Conservation (phyloP, 352 stramenopile genomes). For the Globisporangium iwayamae region DNA sequence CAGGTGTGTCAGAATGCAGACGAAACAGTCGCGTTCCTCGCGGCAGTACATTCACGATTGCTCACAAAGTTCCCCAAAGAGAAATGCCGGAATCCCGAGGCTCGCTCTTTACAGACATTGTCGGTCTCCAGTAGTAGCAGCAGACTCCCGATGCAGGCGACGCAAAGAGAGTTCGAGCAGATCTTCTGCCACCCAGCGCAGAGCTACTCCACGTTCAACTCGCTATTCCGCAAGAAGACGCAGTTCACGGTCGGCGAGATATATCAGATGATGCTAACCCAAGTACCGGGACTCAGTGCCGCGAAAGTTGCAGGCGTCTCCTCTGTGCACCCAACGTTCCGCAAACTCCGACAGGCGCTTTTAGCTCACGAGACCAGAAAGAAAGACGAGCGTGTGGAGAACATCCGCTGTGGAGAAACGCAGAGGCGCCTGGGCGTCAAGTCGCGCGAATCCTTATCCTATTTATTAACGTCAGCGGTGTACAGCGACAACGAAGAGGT, state of each 20-base stretch:
- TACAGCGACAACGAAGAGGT: slow-evolving; percentile 26
- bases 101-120: background rate
- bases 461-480: slow-evolving; percentile 31
- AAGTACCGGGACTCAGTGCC: slow-evolving; percentile 57
- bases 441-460: slow-evolving; percentile 24
- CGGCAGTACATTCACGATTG: slow-evolving; percentile 58
- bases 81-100: slow-evolving; percentile 35
- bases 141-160: slow-evolving; percentile 11
- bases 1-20: slow-evolving; percentile 73
- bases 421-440: slow-evolving; percentile 47
- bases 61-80: slow-evolving; percentile 46
- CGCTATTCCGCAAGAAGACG: slow-evolving; percentile 69
- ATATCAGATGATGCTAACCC: slow-evolving; percentile 84
- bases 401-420: slow-evolving; percentile 43
- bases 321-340: slow-evolving; percentile 45
- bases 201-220: slow-evolving; percentile 61
- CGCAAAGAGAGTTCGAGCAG: slow-evolving; percentile 16
- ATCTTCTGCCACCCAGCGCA: slow-evolving; percentile 50
- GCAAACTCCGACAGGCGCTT: slow-evolving; percentile 39
- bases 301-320: slow-evolving; percentile 47
- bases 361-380: slow-evolving; percentile 5
- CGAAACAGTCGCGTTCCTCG: slow-evolving; percentile 73
- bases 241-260: slow-evolving; percentile 72
- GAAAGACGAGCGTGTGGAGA: slow-evolving; percentile 26
- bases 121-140: background rate